phyloP scores from a whole-genome alignment of 108 stramenopile genomes.

The Nitzschia sp. region DNA sequence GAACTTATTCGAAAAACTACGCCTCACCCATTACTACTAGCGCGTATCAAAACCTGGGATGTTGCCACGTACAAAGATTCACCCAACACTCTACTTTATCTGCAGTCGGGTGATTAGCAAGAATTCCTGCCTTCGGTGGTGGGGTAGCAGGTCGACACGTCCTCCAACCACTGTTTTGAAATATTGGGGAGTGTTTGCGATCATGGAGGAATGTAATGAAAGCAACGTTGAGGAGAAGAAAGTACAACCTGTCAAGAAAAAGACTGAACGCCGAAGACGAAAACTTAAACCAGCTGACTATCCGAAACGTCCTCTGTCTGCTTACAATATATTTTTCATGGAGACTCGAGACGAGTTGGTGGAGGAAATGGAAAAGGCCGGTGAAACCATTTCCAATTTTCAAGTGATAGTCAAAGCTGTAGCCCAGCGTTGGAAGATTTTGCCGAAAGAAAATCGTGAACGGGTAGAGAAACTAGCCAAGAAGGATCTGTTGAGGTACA shows the following conservation, averaged over 20 bases:
- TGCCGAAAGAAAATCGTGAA: neutral
- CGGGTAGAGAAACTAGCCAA: constrained; percentile 1
- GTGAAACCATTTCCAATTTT: constrained; percentile 16
- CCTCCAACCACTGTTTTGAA: too few relatives aligned
- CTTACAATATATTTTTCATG: constrained; percentile 40
- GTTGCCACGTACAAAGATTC: too few relatives aligned
- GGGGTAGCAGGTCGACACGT: too few relatives aligned
- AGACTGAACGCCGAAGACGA: neutral
- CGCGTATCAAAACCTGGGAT: too few relatives aligned
- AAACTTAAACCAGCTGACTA: constrained; percentile 27
- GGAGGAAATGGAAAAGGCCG: constrained; percentile 9
- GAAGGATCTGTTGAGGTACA: constrained; percentile 20
- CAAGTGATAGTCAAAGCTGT: constrained; percentile 22
- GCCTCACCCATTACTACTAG: too few relatives aligned
- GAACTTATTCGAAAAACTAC: too few relatives aligned
- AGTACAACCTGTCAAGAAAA: neutral
- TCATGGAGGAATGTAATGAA: neutral
- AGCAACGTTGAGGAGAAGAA: neutral
- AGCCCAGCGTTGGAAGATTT: constrained; percentile 13
- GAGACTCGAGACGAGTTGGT: constrained; percentile 18
- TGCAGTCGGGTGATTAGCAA: too few relatives aligned
- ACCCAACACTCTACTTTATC: too few relatives aligned
- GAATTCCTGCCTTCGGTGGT: too few relatives aligned
- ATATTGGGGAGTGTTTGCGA: too few relatives aligned
- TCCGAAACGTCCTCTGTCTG: constrained; percentile 30